Percentiles rank a stretch among this genome's conserved stretches.
Conservation (phyloP, 2,329 filamentous ascomycete genomes). For the Myriosclerotinia scirpicola region DNA sequence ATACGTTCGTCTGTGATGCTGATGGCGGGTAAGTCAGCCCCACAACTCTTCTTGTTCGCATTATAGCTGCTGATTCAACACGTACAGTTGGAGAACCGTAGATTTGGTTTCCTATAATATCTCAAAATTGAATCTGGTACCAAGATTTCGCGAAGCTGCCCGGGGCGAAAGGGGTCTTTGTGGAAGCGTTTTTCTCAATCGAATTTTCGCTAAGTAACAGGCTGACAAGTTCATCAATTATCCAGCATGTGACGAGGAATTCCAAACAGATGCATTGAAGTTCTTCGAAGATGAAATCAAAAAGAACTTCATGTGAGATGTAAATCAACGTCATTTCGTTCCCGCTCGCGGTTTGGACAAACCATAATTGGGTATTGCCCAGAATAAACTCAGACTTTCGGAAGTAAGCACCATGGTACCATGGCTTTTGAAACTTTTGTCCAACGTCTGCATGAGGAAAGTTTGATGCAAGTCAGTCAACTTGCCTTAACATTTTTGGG, state of each 20-base stretch:
- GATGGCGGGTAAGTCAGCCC: slow-evolving; percentile 9
- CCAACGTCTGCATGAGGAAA: no score
- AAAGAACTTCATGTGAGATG: slow-evolving; percentile 4
- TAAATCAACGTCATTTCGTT: neutral
- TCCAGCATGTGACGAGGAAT: slow-evolving; percentile 7
- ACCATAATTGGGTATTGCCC: neutral
- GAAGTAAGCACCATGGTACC: neutral
- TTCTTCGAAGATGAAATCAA: slow-evolving; percentile 15
- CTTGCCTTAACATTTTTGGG: no score
- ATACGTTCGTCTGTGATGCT: slow-evolving; percentile 12
- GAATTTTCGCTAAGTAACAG: slow-evolving; percentile 4
- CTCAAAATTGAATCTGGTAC: slow-evolving; percentile 1
- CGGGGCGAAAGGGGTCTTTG: slow-evolving; percentile 14
- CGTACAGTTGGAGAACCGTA: neutral
- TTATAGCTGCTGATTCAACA: neutral
- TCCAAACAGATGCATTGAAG: neutral
- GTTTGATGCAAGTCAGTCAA: no score
- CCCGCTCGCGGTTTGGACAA: slow-evolving; percentile 4
- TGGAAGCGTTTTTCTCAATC: slow-evolving; percentile 15
- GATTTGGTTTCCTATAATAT: slow-evolving; percentile 14
- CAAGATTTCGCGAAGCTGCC: slow-evolving; percentile 1
- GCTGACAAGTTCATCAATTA: neutral
- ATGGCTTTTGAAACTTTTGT: no score
- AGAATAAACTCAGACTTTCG: slow-evolving; percentile 4
- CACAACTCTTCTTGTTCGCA: neutral